Evolutionary conservation across 2,329 filamentous ascomycete species (phyloP).

Genomic region (Fusarium compactum): DNA sequence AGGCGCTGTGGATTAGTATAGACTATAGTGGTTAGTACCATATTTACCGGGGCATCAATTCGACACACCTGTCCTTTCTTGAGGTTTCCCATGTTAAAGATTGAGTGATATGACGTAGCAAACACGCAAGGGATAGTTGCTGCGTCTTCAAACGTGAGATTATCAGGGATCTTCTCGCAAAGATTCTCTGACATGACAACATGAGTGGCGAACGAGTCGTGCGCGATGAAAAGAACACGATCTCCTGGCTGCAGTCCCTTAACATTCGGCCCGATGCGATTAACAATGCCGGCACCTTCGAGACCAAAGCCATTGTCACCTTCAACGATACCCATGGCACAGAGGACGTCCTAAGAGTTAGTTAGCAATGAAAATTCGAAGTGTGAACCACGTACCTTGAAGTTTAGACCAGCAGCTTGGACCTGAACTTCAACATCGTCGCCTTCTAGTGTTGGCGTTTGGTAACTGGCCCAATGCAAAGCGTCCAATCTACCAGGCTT

Average conservation of each 20-base stretch:
- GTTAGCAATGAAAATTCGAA: background rate
- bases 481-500: constrained; percentile 4
- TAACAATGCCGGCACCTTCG: constrained; percentile 3
- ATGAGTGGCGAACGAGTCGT: background rate
- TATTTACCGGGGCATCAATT: rapidly evolving
- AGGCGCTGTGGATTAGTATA: background rate
- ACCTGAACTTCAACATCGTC: constrained; percentile 4
- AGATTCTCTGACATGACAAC: background rate
- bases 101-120: background rate
- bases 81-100: constrained; percentile 9
- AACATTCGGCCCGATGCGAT: background rate
- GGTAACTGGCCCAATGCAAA: background rate
- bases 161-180: constrained; percentile 1
- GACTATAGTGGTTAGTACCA: background rate
- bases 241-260: background rate
- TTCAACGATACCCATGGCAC: constrained; percentile 11
- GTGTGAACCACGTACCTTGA: background rate
- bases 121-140: constrained; percentile 10
- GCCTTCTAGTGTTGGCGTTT: background rate
- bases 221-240: constrained; percentile 3
- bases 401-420: background rate
- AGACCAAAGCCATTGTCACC: constrained; percentile 4
- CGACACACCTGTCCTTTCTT: background rate
- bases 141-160: constrained; percentile 3
- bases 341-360: background rate